Conservation (phyloP, 306 rosid species). For the Vigna trinervia region DNA sequence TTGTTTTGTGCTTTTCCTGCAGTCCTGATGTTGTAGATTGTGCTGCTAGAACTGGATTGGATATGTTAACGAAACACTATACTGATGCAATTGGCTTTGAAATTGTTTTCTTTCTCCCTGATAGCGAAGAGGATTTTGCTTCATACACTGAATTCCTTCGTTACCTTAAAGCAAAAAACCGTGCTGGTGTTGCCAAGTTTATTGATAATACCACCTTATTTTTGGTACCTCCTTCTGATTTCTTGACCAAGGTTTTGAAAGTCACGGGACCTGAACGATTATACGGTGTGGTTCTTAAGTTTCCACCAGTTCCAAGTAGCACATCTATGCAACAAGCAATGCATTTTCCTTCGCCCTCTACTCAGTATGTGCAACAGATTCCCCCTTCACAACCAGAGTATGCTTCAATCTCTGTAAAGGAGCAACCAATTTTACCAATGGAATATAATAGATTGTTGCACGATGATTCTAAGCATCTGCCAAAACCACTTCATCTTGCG, state of each 20-base stretch:
- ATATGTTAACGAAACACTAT: conserved; percentile 78
- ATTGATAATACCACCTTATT: conserved; percentile 80
- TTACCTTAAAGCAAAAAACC: conserved; percentile 70
- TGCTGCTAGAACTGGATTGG: conserved; percentile 83
- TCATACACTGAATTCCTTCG: conserved; percentile 86
- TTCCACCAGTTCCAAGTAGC: conserved; percentile 58
- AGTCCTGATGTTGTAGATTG: conserved; percentile 85
- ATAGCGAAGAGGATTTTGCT: conserved; percentile 88
- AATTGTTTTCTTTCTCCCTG: conserved; percentile 85
- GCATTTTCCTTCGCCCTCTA: conserved; percentile 60
- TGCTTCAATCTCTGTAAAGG: conserved; percentile 52
- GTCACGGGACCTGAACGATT: conserved; percentile 83
- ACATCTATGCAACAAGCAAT: conserved; percentile 55
- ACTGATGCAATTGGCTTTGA: conserved; percentile 82
- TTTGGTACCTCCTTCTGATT: conserved; percentile 89
- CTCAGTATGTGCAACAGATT: conserved; percentile 64
- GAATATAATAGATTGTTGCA: conserved; percentile 67
- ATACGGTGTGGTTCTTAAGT: conserved; percentile 82
- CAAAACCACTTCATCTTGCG: conserved; percentile 50
- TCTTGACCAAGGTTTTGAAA: conserved; percentile 75
- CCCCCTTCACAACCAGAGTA: conserved; percentile 60
- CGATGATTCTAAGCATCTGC: conserved; percentile 64
- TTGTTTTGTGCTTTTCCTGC: conserved; percentile 55
- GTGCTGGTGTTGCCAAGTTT: conserved; percentile 91
- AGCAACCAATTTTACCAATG: conserved; percentile 57